Evolutionary conservation across 495 filamentous ascomycete genomes (phyloP).

Genomic region (Neurospora sp.): DNA sequence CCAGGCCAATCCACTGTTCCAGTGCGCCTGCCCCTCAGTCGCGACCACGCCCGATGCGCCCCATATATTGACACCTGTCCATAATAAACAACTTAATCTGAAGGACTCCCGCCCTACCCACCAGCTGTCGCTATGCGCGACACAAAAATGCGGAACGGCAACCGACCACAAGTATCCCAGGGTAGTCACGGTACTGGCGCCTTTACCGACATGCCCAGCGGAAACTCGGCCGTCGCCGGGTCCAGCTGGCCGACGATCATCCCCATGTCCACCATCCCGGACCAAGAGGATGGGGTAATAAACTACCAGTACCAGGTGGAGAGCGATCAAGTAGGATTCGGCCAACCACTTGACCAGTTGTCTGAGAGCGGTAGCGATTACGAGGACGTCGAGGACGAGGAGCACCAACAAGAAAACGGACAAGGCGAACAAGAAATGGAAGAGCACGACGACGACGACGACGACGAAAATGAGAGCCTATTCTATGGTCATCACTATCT

Average conservation of each 20-base stretch:
- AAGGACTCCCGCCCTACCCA: neutral
- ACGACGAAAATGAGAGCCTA: slow-evolving; percentile 3
- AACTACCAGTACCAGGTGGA: neutral
- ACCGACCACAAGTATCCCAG: neutral
- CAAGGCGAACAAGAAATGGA: slow-evolving; percentile 14
- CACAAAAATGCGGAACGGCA: neutral
- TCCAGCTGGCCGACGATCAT: neutral
- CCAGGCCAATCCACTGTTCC: neutral
- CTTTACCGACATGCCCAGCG: neutral
- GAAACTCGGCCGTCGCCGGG: neutral
- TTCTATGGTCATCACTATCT: neutral
- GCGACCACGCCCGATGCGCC: neutral
- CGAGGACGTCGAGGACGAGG: slow-evolving; percentile 11
- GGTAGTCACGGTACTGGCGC: neutral
- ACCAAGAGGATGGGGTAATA: neutral
- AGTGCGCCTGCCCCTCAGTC: neutral
- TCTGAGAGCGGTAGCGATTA: slow-evolving; percentile 4
- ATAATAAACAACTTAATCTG: neutral
- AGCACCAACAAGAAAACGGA: slow-evolving; percentile 10
- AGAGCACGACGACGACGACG: slow-evolving; percentile 9
- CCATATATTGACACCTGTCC: neutral
- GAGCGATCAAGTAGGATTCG: neutral
- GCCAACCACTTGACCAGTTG: neutral
- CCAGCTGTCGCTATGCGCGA: neutral
- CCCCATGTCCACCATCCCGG: neutral